Conservation (phyloP, 352 stramenopile genomes). For the Hyaloperonospora arabidopsidis region DNA sequence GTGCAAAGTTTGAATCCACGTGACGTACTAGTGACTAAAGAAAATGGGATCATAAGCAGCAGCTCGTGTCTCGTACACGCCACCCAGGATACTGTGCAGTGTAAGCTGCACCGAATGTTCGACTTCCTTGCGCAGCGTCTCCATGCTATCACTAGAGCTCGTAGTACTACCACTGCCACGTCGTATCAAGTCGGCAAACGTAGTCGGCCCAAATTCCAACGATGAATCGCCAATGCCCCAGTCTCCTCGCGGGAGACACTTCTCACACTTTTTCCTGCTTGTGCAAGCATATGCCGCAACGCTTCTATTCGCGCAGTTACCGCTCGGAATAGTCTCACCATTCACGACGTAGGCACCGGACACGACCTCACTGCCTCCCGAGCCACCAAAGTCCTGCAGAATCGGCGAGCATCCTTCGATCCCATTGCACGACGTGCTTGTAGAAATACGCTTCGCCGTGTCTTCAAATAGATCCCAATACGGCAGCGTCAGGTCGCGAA, state of each 20-base stretch:
- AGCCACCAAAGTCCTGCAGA: constrained; percentile 51
- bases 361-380: constrained; percentile 29
- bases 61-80: constrained; percentile 36
- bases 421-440: constrained; percentile 27
- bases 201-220: constrained; percentile 55
- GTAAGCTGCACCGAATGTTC: constrained; percentile 37
- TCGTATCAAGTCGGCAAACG: constrained; percentile 51
- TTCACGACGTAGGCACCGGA: constrained; percentile 25
- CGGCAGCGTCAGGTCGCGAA: constrained; percentile 44
- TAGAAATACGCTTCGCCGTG: constrained; percentile 42
- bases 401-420: constrained; percentile 41
- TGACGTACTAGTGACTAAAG: constrained; percentile 39
- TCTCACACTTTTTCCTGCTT: constrained; percentile 35
- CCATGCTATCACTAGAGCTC: constrained; percentile 27
- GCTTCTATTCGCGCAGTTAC: constrained; percentile 53
- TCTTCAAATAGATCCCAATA: constrained; percentile 66
- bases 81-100: constrained; percentile 35
- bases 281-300: constrained; percentile 41
- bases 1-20: not conserved
- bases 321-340: constrained; percentile 20
- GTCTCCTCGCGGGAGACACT: constrained; percentile 55
- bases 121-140: constrained; percentile 29
- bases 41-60: constrained; percentile 43
- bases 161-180: constrained; percentile 27
- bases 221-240: constrained; percentile 56